These are phyloP conservation scores for Omphalotus guepiniiformis DNA, from an alignment of 768 basidiomycete species.

Conservation along the genomic window DNA sequence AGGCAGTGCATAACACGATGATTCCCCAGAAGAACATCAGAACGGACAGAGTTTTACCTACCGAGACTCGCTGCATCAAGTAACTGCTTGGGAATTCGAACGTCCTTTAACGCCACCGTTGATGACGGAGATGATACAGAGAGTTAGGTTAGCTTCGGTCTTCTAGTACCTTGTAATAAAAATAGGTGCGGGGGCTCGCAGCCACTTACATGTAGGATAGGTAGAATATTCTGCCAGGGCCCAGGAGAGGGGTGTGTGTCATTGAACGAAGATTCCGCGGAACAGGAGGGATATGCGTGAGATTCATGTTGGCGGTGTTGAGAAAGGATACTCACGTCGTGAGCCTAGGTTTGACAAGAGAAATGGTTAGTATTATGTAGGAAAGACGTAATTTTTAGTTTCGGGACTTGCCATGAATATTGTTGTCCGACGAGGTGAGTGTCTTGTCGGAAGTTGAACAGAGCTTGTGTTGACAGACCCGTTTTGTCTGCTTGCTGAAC, in stretches of 20 bases:
- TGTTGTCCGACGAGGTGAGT: conserved; percentile 11
- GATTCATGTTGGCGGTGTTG: too few relatives aligned
- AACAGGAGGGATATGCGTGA: too few relatives aligned
- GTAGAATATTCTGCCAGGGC: conserved; percentile 6
- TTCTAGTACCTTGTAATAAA: neutral
- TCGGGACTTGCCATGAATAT: conserved; percentile 8
- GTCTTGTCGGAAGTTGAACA: conserved; percentile 8
- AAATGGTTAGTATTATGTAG: neutral
- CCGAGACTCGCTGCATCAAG: conserved; percentile 10
- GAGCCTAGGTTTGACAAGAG: neutral
- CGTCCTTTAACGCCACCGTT: neutral
- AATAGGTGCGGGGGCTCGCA: neutral
- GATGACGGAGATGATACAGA: too few relatives aligned
- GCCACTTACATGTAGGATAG: conserved; percentile 9
- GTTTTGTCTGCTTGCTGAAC: conserved; percentile 13
- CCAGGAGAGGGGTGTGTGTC: too few relatives aligned
- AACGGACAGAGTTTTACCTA: conserved; percentile 8
- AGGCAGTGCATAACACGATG: conserved; percentile 11
- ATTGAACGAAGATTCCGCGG: too few relatives aligned
- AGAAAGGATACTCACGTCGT: too few relatives aligned
- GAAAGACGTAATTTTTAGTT: neutral
- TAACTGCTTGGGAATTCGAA: conserved; percentile 11
- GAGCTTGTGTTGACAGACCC: conserved; percentile 6
- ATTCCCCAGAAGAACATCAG: conserved; percentile 12
- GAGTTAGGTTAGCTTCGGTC: neutral